phyloP scores from a whole-genome alignment of 1,284 basidiomycete species.

The Flammula alnicola region DNA sequence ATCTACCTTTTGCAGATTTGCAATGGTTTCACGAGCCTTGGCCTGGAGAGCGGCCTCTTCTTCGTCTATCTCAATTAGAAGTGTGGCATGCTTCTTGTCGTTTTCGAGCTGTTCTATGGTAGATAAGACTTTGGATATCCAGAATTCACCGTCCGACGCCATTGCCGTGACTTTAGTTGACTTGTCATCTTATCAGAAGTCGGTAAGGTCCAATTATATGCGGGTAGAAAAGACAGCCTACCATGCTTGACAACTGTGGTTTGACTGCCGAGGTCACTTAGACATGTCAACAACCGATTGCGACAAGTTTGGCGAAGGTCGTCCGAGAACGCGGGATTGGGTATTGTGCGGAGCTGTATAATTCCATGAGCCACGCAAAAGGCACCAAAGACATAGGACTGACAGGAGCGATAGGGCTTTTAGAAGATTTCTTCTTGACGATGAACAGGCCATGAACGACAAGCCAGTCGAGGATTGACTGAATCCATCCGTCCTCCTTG shows the following conservation, averaged over 20 bases:
- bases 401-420: constrained; percentile 66
- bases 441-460: constrained; percentile 84
- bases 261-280: constrained; percentile 77
- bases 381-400: constrained; percentile 32
- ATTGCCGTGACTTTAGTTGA: constrained; percentile 60
- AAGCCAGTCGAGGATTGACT: constrained; percentile 81
- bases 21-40: constrained; percentile 52
- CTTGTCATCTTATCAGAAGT: constrained; percentile 45
- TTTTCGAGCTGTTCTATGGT: constrained; percentile 66
- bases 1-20: constrained; percentile 53
- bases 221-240: constrained; percentile 25
- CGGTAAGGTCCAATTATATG: constrained; percentile 5
- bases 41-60: constrained; percentile 54
- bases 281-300: constrained; percentile 71
- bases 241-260: constrained; percentile 55
- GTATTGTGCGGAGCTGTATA: constrained; percentile 61
- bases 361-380: neutral
- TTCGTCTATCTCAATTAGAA: constrained; percentile 60
- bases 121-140: constrained; percentile 74
- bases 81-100: constrained; percentile 74
- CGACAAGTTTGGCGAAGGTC: constrained; percentile 69
- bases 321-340: constrained; percentile 77
- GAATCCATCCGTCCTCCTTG: constrained; percentile 81
- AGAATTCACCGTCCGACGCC: constrained; percentile 77
- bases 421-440: constrained; percentile 75